Conservation (phyloP, 345 rosid species). For the Cochlearia excelsa region DNA sequence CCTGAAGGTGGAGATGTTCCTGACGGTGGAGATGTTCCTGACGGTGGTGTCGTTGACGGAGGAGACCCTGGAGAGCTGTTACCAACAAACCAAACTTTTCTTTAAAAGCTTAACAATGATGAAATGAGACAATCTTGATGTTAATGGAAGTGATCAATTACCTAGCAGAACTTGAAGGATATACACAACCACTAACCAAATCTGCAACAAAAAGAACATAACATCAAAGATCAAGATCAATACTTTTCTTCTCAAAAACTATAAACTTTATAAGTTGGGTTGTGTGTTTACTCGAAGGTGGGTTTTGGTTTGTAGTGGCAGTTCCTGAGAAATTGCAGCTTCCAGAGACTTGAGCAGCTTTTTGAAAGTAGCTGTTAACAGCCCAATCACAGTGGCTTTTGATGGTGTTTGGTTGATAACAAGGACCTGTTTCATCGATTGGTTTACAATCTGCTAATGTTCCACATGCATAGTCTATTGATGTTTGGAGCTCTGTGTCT, state of each 20-base stretch:
- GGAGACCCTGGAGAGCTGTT: conserved; percentile 35
- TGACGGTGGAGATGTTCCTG: too few species aligned
- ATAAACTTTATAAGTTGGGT: background rate
- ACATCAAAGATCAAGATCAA: conserved; percentile 15
- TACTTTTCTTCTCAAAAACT: conserved; percentile 10
- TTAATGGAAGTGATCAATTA: conserved; percentile 23
- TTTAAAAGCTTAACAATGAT: background rate
- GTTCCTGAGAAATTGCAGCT: conserved; percentile 35
- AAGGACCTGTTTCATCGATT: conserved; percentile 62
- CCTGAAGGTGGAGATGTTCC: too few species aligned
- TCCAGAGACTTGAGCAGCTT: conserved; percentile 32
- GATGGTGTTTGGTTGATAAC: conserved; percentile 75
- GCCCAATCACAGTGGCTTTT: conserved; percentile 45
- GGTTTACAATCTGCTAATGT: conserved; percentile 66
- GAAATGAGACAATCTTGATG: background rate
- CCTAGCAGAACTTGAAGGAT: conserved; percentile 34
- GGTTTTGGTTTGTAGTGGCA: conserved; percentile 34
- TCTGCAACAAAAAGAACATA: conserved; percentile 28
- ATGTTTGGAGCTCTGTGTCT: conserved; percentile 52
- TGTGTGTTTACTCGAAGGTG: conserved; percentile 30
- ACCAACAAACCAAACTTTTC: background rate
- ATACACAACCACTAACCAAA: conserved; percentile 34
- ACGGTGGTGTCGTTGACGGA: conserved; percentile 7
- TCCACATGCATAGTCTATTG: conserved; percentile 94
- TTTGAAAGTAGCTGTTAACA: conserved; percentile 40